These are phyloP conservation scores for Sporothrix variecibatus DNA, from an alignment of 2,329 filamentous ascomycete species.

Conservation along the genomic window DNA sequence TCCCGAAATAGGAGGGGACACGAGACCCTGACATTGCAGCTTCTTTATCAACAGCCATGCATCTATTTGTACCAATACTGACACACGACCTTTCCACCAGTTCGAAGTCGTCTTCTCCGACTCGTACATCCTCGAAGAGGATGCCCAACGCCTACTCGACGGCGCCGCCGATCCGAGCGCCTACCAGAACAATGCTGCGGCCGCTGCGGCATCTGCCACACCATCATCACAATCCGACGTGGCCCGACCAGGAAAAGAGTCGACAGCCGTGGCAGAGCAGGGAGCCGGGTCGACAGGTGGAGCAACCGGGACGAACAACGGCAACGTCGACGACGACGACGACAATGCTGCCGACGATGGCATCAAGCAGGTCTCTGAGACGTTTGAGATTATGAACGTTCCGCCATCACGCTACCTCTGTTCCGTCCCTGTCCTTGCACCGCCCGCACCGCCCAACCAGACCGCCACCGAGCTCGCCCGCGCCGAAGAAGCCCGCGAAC, in stretches of 20 bases:
- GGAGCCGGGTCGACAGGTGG: not conserved
- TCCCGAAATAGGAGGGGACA: not conserved
- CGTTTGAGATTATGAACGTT: constrained; percentile 75
- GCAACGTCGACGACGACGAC: constrained; percentile 32
- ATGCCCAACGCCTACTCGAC: constrained; percentile 65
- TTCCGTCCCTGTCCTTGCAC: constrained; percentile 71
- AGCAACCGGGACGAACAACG: not conserved
- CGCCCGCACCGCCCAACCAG: constrained; percentile 58
- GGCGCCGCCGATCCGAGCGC: constrained; percentile 29
- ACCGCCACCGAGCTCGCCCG: constrained; percentile 67
- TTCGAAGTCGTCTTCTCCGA: constrained; percentile 79
- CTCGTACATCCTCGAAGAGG: constrained; percentile 68
- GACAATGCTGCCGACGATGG: constrained; percentile 38
- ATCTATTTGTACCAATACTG: not conserved
- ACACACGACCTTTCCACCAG: constrained; percentile 46
- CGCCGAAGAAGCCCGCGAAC: constrained; percentile 77
- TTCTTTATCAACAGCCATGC: not conserved
- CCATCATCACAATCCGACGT: constrained; percentile 44
- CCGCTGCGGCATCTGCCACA: constrained; percentile 46
- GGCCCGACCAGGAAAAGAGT: constrained; percentile 41
- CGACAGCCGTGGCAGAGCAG: constrained; percentile 34
- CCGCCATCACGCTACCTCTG: constrained; percentile 77
- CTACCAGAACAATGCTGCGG: constrained; percentile 37
- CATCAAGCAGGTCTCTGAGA: constrained; percentile 43
- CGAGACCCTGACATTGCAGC: not conserved